Evolutionary conservation across 2,329 filamentous ascomycete species (phyloP).

Genomic region (Chrysoporthe cubensis): DNA sequence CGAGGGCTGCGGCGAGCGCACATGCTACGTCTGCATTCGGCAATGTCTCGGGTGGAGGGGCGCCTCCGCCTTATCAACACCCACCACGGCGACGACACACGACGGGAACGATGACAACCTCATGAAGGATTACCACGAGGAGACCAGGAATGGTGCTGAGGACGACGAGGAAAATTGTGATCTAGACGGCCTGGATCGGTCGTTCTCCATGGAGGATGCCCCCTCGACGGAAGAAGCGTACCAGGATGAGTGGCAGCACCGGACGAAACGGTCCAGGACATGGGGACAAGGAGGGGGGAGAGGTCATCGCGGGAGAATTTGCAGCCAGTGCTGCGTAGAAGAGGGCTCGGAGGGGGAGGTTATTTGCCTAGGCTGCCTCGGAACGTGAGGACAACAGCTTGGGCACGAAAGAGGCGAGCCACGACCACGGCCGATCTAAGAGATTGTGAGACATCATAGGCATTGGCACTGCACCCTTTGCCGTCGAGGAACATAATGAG

Average conservation of each 20-base stretch:
- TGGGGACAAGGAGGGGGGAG: slow-evolving; percentile 42
- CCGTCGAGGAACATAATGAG: neutral
- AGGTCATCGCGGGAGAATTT: slow-evolving; percentile 60
- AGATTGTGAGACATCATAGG: neutral
- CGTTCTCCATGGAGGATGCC: slow-evolving; percentile 56
- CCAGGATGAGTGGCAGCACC: slow-evolving; percentile 15
- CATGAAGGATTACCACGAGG: slow-evolving; percentile 25
- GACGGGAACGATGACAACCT: slow-evolving; percentile 25
- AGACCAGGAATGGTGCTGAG: slow-evolving; percentile 24
- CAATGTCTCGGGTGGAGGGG: slow-evolving; percentile 59
- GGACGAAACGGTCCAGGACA: slow-evolving; percentile 13
- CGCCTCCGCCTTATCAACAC: neutral
- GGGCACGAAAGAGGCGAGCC: neutral
- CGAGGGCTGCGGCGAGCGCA: slow-evolving; percentile 61
- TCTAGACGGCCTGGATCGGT: slow-evolving; percentile 33
- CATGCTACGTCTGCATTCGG: slow-evolving; percentile 72
- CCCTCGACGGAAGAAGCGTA: slow-evolving; percentile 31
- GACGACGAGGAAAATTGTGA: slow-evolving; percentile 29
- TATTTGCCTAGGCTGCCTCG: slow-evolving; percentile 66
- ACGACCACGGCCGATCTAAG: neutral
- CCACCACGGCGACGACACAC: slow-evolving; percentile 8
- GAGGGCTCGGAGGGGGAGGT: slow-evolving; percentile 66
- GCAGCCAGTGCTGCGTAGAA: slow-evolving; percentile 72
- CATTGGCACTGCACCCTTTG: neutral
- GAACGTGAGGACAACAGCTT: slow-evolving; percentile 3